Percentiles rank a stretch among this genome's conserved stretches.
Evolutionary conservation across 2,329 filamentous ascomycete species (phyloP).

Genomic region (Massarina eburnea): DNA sequence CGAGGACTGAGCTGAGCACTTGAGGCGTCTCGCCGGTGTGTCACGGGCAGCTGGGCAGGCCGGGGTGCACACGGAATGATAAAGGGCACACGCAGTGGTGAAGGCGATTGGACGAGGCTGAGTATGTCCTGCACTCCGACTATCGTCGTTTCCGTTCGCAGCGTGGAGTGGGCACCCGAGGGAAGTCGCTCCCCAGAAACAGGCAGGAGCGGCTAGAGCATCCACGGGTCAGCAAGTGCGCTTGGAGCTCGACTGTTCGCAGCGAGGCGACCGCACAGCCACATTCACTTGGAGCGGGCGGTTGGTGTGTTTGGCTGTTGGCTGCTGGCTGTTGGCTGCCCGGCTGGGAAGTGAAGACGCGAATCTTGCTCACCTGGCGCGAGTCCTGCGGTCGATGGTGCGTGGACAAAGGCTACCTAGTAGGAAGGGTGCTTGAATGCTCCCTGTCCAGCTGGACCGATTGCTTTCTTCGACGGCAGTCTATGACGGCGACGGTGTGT

Average conservation of each 20-base stretch:
- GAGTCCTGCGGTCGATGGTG: background rate
- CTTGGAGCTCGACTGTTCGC: too few relatives aligned
- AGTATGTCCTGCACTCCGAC: background rate
- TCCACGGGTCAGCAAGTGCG: background rate
- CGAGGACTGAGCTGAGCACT: slow-evolving; percentile 31
- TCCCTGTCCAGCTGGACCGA: background rate
- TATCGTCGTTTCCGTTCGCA: background rate
- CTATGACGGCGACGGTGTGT: too few relatives aligned
- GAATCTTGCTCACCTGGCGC: background rate
- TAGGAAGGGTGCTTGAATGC: background rate
- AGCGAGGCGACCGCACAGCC: background rate
- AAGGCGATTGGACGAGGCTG: slow-evolving; percentile 17
- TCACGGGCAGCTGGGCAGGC: slow-evolving; percentile 27
- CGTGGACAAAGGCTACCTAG: background rate
- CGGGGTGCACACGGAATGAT: slow-evolving; percentile 18
- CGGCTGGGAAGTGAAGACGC: background rate
- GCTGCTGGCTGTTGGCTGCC: background rate
- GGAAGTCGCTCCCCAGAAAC: too few relatives aligned
- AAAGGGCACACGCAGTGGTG: slow-evolving; percentile 4
- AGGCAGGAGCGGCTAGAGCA: background rate
- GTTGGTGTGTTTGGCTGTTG: background rate
- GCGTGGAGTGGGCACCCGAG: background rate
- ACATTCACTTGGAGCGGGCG: background rate
- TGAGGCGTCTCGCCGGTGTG: slow-evolving; percentile 34
- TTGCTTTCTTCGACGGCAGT: too few relatives aligned